phyloP scores from a whole-genome alignment of 495 filamentous ascomycete species.

The Elaphomyces granulatus region DNA sequence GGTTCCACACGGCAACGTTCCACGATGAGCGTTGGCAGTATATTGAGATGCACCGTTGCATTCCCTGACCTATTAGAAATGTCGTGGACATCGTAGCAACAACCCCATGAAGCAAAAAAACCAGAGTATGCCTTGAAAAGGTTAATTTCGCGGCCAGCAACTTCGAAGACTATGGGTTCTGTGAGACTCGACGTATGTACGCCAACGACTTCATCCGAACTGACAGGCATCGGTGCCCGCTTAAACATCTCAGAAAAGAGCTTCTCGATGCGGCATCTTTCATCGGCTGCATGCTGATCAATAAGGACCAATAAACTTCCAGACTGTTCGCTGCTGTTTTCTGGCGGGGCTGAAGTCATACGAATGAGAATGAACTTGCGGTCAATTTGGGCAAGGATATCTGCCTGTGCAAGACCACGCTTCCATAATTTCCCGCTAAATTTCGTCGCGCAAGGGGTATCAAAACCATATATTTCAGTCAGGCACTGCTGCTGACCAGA shows the following conservation, averaged over 20 bases:
- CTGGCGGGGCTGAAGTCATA: conserved; percentile 15
- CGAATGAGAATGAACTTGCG: conserved; percentile 74
- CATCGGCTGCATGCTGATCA: conserved; percentile 92
- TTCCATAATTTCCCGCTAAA: conserved; percentile 50
- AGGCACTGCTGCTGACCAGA: neutral
- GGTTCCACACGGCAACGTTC: conserved; percentile 65
- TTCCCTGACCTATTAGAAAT: conserved; percentile 2
- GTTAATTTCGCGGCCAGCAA: conserved; percentile 40
- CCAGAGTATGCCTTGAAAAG: conserved; percentile 38
- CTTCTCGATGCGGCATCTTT: conserved; percentile 66
- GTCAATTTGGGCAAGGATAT: conserved; percentile 72
- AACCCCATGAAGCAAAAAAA: conserved; percentile 59
- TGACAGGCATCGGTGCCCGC: neutral
- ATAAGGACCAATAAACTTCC: conserved; percentile 50
- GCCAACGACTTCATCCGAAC: conserved; percentile 3
- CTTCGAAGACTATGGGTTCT: conserved; percentile 45
- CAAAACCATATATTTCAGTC: conserved; percentile 5
- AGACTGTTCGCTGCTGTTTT: neutral
- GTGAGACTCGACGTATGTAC: conserved; percentile 15
- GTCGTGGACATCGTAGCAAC: conserved; percentile 37
- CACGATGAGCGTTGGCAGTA: conserved; percentile 54
- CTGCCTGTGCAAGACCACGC: conserved; percentile 41
- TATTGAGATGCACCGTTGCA: conserved; percentile 31
- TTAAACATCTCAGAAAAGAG: conserved; percentile 41
- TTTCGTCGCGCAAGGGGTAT: conserved; percentile 9